Evolutionary conservation across 768 basidiomycete genomes (phyloP), one percentile per base, ranked within the genome.

Genomic region (Cystofilobasidium ferigula): DNA sequence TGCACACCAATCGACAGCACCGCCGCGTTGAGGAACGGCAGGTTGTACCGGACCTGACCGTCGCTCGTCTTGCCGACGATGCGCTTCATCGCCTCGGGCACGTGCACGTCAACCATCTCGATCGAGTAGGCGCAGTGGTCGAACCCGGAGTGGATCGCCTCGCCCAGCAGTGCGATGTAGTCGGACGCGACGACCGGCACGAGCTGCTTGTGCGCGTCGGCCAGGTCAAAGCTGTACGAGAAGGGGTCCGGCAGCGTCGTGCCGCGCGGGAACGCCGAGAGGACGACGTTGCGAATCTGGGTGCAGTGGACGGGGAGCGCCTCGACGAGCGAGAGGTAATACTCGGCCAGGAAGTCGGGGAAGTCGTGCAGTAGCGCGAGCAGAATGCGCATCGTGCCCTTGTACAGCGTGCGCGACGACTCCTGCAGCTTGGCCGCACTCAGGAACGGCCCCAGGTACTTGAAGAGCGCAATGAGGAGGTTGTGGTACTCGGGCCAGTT

Each of bases 401-500:
- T 85, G 79, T 93, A 97, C 48, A 99, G 82, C 69, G 89, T 87
- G 48, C 87, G 82, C 26, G 87, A 86, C 6, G 91, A 85, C 28
- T 82, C 81, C 70, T 87, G 84, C 48, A 98, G 81, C 70, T 88
- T 85, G 16, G 86, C 84, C 24, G 71, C 71, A 72, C 85, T 87
- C 71, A 99, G 80, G 81, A 97, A 94, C 1, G 92, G 91, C 2
- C 85, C 81, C 56, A 98, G 79, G 79, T 99, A 99, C 73, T 91
- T 90, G 81, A 99, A 89, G 54, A 99, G 82, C 38, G 92, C 92
- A 69, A 95, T 78, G 57, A 99, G 78, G 42, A 94, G 81, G 74
- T 92, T 90, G 80, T 97, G 91, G 83, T 94, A 98, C 38, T 93
- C 87, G 43, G 89, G 81, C 92, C 93, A 97, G 57, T 91, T 93